Conservation (phyloP, 2,329 filamentous ascomycete species). For the Whalleya microplaca region DNA sequence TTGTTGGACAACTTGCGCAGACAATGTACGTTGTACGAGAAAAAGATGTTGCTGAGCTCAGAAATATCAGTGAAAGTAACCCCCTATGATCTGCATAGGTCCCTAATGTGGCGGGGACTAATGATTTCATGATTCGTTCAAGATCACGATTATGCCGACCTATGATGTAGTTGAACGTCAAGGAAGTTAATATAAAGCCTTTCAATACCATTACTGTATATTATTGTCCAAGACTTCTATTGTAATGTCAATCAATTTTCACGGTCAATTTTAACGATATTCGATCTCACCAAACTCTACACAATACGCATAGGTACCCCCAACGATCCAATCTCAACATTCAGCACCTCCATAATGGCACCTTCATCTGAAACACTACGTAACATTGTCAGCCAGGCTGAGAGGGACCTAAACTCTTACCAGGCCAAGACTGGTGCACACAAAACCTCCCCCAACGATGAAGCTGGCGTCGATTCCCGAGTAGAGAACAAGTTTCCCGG, state of each 20-base stretch:
- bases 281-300: neutral
- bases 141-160: slow-evolving; percentile 10
- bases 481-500: slow-evolving; percentile 50
- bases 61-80: slow-evolving; percentile 2
- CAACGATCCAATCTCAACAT: neutral
- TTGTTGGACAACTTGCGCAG: slow-evolving; percentile 1
- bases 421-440: slow-evolving; percentile 51
- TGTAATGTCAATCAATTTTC: neutral
- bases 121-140: slow-evolving; percentile 36
- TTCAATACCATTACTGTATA: neutral
- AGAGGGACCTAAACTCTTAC: slow-evolving; percentile 53
- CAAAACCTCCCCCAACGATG: slow-evolving; percentile 43
- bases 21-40: neutral
- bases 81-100: neutral
- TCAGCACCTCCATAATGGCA: slow-evolving; percentile 30
- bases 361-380: slow-evolving; percentile 41
- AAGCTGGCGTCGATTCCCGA: slow-evolving; percentile 47
- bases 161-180: slow-evolving; percentile 26
- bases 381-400: slow-evolving; percentile 49
- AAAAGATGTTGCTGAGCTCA: slow-evolving; percentile 2
- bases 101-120: slow-evolving; percentile 20
- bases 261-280: neutral
- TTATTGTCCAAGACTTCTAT: too few relatives aligned
- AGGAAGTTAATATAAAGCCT: slow-evolving; percentile 9
- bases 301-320: neutral